These are phyloP conservation scores for Thermoascus crustaceus DNA, from an alignment of 2,329 filamentous ascomycete genomes.

Conservation along the genomic window DNA sequence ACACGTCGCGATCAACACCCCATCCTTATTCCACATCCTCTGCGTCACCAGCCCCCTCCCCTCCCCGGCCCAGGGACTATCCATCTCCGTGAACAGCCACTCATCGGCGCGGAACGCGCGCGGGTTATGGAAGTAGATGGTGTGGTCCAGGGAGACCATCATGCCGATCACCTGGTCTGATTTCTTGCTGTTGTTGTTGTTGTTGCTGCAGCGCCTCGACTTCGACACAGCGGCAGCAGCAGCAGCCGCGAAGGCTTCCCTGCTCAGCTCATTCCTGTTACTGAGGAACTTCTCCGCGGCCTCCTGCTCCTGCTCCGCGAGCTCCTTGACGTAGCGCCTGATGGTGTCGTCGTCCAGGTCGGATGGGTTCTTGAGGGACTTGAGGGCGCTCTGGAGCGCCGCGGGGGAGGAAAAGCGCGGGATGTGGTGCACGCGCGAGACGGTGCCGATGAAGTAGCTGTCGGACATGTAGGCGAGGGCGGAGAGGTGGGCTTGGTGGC, in stretches of 20 bases:
- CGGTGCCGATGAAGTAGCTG: slow-evolving; percentile 85
- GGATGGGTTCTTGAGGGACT: slow-evolving; percentile 35
- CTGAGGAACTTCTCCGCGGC: too few species aligned
- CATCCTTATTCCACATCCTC: slow-evolving; percentile 43
- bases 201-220: too few species aligned
- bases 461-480: slow-evolving; percentile 92
- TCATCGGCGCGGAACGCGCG: slow-evolving; percentile 42
- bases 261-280: too few species aligned
- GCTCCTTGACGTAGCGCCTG: slow-evolving; percentile 31
- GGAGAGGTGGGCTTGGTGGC: slow-evolving; percentile 70
- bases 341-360: slow-evolving; percentile 36
- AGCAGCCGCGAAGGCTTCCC: too few species aligned
- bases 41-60: slow-evolving; percentile 42
- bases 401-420: slow-evolving; percentile 59
- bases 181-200: slow-evolving; percentile 19
- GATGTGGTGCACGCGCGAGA: slow-evolving; percentile 70
- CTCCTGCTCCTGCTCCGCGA: slow-evolving; percentile 38
- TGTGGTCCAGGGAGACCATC: slow-evolving; percentile 46
- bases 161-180: slow-evolving; percentile 35
- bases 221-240: too few species aligned
- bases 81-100: slow-evolving; percentile 44
- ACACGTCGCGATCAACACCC: slow-evolving; percentile 42
- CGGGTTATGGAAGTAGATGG: slow-evolving; percentile 45
- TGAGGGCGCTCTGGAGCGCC: slow-evolving; percentile 32
- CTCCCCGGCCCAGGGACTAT: slow-evolving; percentile 44